These are phyloP conservation scores for Pythium insidiosum DNA, from an alignment of 352 stramenopile species.

Conservation along the genomic window DNA sequence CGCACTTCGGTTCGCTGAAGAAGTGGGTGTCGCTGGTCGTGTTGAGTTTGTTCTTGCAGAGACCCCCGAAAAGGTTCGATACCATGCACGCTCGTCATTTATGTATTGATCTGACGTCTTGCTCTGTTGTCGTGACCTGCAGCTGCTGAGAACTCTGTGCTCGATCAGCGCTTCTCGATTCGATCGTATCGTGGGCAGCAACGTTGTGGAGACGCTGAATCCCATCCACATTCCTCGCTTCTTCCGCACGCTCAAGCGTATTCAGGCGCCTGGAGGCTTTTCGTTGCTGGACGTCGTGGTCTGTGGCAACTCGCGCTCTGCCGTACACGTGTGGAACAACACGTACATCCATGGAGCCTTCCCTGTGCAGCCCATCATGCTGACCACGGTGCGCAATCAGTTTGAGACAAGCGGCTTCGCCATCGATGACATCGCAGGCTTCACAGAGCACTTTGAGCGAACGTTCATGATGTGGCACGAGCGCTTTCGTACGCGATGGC, in stretches of 20 bases:
- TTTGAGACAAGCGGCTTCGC: slow-evolving; percentile 47
- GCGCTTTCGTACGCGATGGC: slow-evolving; percentile 61
- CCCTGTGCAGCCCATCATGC: slow-evolving; percentile 45
- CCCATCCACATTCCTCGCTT: slow-evolving; percentile 37
- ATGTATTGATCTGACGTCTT: background rate
- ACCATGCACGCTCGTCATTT: background rate
- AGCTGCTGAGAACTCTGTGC: slow-evolving; percentile 49
- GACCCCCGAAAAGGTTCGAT: slow-evolving; percentile 35
- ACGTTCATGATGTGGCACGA: slow-evolving; percentile 83
- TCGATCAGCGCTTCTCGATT: slow-evolving; percentile 54
- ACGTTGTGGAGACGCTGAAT: slow-evolving; percentile 42
- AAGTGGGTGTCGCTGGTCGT: slow-evolving; percentile 47
- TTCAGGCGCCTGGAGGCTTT: slow-evolving; percentile 37
- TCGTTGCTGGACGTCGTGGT: slow-evolving; percentile 66
- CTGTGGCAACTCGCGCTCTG: slow-evolving; percentile 52
- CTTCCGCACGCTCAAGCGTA: slow-evolving; percentile 54
- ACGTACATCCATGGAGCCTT: slow-evolving; percentile 75
- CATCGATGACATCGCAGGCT: slow-evolving; percentile 49
- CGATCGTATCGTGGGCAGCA: slow-evolving; percentile 50
- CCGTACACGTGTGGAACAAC: slow-evolving; percentile 74
- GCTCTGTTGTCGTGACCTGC: background rate
- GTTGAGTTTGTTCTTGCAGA: slow-evolving; percentile 71
- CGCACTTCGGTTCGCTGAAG: slow-evolving; percentile 47
- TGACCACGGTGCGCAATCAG: slow-evolving; percentile 36
- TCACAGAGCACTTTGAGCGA: slow-evolving; percentile 75